Conservation (phyloP, 805 yeast genomes). For the Jamesozyma hellenica region DNA sequence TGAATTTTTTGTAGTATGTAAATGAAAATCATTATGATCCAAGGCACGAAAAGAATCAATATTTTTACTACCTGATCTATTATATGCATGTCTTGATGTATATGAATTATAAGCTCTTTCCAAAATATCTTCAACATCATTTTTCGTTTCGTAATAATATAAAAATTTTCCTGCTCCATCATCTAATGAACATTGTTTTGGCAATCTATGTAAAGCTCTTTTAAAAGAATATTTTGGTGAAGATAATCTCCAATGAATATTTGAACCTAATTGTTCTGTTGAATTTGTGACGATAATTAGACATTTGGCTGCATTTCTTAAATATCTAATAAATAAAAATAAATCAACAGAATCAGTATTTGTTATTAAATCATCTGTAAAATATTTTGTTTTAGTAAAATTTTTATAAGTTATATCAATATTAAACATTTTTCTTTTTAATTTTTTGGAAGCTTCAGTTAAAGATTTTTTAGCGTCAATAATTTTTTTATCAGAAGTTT, state of each 20-base stretch:
- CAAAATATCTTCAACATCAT: conserved; percentile 39
- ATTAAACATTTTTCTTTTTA: conserved; percentile 25
- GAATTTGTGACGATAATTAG: conserved; percentile 22
- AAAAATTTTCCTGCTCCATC: conserved; percentile 38
- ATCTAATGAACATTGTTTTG: conserved; percentile 36
- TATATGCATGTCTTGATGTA: conserved; percentile 32
- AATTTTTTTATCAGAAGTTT: conserved; percentile 3
- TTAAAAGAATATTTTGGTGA: conserved; percentile 33
- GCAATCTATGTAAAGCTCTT: conserved; percentile 34
- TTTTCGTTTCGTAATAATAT: conserved; percentile 34
- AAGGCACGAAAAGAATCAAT: conserved; percentile 28
- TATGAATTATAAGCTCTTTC: conserved; percentile 36
- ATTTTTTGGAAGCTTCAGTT: conserved; percentile 3
- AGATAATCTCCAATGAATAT: conserved; percentile 28
- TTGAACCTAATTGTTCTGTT: conserved; percentile 16
- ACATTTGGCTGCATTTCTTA: conserved; percentile 34
- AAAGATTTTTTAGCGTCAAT: conserved; percentile 8
- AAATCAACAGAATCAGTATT: conserved; percentile 32
- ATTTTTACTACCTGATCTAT: conserved; percentile 3
- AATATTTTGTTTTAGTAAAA: conserved; percentile 31
- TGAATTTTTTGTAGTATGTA: conserved; percentile 30
- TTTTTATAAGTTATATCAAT: conserved; percentile 30
- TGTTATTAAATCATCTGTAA: conserved; percentile 28
- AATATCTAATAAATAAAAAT: conserved; percentile 33
- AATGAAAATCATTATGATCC: conserved; percentile 35